Conservation (phyloP, 768 basidiomycete species). For the Russula dissimulans region DNA sequence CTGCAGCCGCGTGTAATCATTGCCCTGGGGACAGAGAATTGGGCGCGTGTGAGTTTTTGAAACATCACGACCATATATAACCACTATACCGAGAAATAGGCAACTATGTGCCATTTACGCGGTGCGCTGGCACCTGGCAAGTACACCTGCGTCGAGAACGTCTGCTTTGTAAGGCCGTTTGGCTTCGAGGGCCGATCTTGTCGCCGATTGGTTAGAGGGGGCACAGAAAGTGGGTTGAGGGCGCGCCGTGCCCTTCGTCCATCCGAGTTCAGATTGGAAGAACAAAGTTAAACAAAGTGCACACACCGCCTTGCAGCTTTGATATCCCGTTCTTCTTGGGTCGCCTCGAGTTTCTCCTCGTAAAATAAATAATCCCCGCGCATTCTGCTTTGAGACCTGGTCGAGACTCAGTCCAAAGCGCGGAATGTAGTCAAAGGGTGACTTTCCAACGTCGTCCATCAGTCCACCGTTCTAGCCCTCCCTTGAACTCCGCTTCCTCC, state of each 20-base stretch:
- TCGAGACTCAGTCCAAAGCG: background rate
- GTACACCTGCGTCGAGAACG: constrained; percentile 69
- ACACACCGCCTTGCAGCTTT: constrained; percentile 69
- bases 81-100: constrained; percentile 62
- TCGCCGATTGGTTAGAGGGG: constrained; percentile 54
- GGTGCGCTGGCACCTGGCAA: constrained; percentile 47
- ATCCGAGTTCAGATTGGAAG: background rate
- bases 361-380: constrained; percentile 76
- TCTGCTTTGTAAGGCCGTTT: constrained; percentile 79
- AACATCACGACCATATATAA: background rate
- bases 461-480: constrained; percentile 61
- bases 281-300: background rate
- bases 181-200: constrained; percentile 73
- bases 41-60: background rate
- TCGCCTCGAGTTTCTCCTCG: constrained; percentile 75
- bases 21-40: constrained; percentile 36
- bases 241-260: constrained; percentile 43
- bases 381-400: constrained; percentile 80
- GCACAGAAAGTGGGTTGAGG: constrained; percentile 48
- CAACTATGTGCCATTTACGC: constrained; percentile 77
- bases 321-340: constrained; percentile 67
- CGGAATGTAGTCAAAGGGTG: background rate
- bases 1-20: constrained; percentile 61
- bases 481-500: constrained; percentile 72
- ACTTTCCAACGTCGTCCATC: constrained; percentile 69